These are phyloP conservation scores for Eucalyptus regnans DNA, from an alignment of 345 rosid genomes.

Conservation along the genomic window DNA sequence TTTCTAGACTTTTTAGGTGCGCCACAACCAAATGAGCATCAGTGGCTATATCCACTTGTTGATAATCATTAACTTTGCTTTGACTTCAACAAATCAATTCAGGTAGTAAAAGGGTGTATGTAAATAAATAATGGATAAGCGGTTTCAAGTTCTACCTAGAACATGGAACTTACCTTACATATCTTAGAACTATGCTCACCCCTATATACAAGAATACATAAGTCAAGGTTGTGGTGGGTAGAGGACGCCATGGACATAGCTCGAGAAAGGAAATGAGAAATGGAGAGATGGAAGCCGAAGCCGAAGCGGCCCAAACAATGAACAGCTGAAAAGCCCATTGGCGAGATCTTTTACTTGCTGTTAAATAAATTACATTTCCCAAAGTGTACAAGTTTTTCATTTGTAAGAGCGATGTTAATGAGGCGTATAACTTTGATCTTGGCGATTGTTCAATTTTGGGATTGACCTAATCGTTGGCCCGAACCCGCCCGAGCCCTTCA, in stretches of 20 bases:
- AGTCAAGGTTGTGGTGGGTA: neutral
- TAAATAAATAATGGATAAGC: too few species aligned
- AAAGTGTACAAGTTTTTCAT: neutral
- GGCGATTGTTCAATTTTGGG: accelerated
- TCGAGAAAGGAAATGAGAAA: neutral
- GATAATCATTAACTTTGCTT: too few species aligned
- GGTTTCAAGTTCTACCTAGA: accelerated
- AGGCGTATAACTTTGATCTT: neutral
- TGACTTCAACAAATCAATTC: too few species aligned
- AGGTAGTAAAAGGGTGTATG: too few species aligned
- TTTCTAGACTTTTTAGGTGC: too few species aligned
- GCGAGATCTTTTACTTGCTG: neutral
- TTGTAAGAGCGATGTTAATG: neutral
- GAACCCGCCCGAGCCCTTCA: neutral
- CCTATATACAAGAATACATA: too few species aligned
- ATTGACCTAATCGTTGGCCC: neutral
- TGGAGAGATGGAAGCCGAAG: neutral
- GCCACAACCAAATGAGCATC: accelerated
- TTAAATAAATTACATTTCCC: neutral
- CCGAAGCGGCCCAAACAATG: neutral
- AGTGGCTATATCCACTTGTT: too few species aligned
- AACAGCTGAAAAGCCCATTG: neutral
- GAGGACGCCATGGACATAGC: neutral
- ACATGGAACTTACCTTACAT: too few species aligned
- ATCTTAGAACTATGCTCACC: accelerated